Conservation (phyloP, 2,329 filamentous ascomycete species). For the Talaromyces islandicus region DNA sequence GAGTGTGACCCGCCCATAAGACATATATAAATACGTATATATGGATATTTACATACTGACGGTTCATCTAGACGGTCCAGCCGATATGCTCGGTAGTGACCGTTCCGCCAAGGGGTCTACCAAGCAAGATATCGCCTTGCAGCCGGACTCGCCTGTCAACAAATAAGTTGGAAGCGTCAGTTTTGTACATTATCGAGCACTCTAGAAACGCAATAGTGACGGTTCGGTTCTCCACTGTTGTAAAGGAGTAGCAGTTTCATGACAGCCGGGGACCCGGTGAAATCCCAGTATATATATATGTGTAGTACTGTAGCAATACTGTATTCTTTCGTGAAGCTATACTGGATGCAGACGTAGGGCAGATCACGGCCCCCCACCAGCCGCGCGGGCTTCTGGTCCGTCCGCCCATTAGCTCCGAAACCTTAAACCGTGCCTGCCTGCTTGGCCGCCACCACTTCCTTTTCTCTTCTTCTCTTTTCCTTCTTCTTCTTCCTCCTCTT, state of each 20-base stretch:
- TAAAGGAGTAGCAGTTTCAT: too few relatives aligned
- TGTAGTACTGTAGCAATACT: neutral
- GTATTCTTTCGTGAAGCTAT: neutral
- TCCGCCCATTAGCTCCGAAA: neutral
- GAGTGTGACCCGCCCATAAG: neutral
- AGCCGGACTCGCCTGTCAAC: slow-evolving; percentile 41
- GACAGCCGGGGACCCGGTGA: too few relatives aligned
- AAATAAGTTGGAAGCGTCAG: slow-evolving; percentile 31
- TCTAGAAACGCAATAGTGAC: too few relatives aligned
- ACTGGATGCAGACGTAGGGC: neutral
- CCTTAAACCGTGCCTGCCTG: neutral
- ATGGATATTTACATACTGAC: slow-evolving; percentile 9
- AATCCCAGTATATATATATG: neutral
- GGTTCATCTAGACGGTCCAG: slow-evolving; percentile 43
- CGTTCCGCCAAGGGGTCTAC: slow-evolving; percentile 30
- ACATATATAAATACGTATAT: neutral
- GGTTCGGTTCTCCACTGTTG: neutral
- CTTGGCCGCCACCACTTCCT: neutral
- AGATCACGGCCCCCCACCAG: neutral
- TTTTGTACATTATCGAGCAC: neutral
- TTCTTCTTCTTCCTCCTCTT: neutral
- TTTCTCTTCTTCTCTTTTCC: neutral
- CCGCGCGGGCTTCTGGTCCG: neutral
- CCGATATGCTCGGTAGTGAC: slow-evolving; percentile 48
- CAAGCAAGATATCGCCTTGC: slow-evolving; percentile 39